Base-by-base conservation (phyloP, 1,284 basidiomycete genomes). In the Apiotrichum domesticum region DNA sequence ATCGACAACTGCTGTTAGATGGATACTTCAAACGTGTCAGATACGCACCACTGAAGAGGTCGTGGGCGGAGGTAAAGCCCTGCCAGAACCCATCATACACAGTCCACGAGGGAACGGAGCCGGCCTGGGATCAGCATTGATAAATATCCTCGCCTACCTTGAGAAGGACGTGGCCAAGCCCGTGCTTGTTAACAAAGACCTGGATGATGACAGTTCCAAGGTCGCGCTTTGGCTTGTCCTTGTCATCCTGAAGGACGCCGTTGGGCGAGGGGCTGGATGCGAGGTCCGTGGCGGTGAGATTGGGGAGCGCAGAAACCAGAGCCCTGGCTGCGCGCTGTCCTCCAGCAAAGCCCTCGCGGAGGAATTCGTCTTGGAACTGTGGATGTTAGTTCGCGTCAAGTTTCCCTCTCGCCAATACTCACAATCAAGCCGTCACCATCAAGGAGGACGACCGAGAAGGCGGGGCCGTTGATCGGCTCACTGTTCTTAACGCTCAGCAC, bases 1-100 rank as follows among this genome's bases (percentile, higher is more conserved):
- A 67, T 91, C 89, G 58, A 88, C 81, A 56, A 87, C 78, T 57
- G 80, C 73, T 69, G 87, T 47, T 29, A 50, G 37, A 35, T 10
- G 51, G 55, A 47, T 46, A 4, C 10, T 29, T 11, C 4, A 14
- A 29, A 1, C 11, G 40, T 3, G 35, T 21, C 8, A 7, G 32
- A 7, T 13, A 62, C 70, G 46, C 46, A 71, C 70, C 68, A 33
- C 62, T 68, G 52, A 74, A 67, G 1, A 73, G 64, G n/a, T 68
- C 69, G 50, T 73, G 68, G 5, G 65, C 66, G 11, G 67, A 59
- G 2, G 65, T 63, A 39, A 76, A 70, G 1, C 72, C 74, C 33
- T 70, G 66, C 65, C 68, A 73, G 59, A 76, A 76, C 4, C 59
- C 54, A 40, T 74, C 69, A 39, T 68, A 72, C 4, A 65, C 63